Base-by-base conservation (phyloP, 1,284 basidiomycete genomes). In the Moesziomyces sp. region DNA sequence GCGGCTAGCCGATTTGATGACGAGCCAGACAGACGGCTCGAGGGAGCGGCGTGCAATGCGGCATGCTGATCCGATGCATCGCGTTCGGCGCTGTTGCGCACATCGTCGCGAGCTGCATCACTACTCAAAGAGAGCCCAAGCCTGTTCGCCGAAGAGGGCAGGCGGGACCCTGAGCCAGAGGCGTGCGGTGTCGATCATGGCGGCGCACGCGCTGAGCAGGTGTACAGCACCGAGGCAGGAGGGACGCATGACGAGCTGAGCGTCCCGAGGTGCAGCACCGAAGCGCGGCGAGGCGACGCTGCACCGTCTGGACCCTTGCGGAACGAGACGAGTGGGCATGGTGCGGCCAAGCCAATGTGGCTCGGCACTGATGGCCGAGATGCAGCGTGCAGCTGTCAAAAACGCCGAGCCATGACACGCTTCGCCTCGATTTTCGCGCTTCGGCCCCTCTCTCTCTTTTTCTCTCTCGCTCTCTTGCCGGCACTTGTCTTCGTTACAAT, bases 301-400 rank as follows among this genome's bases (percentile, higher is more conserved):
- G 35, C 35, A 38, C 11, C 13, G 16, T 30, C 30, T 38, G 35
- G 35, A 38, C 35, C 35, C 35, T 38, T 38, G 35, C 14, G 35
- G 35, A 38, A 38, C 35, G 35, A 38, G 35, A 16, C 35, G 35
- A 61, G 44, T 54, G 52, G 8, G 24, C 16, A 48, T 40, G 7
- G 52, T 50, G 58, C 58, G 26, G 26, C 42, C 40, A 16, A 38
- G 23, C 40, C 43, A 46, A 48, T 43, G 50, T 53, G 51, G 65
- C 65, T 68, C 65, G 65, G 65, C 65, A 68, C 52, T 54, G 55
- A 68, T 67, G 65, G 43, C 65, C 65, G 65, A 68, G 65, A 58
- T 68, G 65, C 65, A 68, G 54, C 47, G 45, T 46, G 65, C 65
- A 68, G 55, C 65, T 68, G 65, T 68, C 65, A 68, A 66, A 62